A percentile compares a stretch with the other conserved stretches of the same genome.
Conservation (phyloP, 225 moss, liverwort and hornwort genomes). For the Asterella californica region DNA sequence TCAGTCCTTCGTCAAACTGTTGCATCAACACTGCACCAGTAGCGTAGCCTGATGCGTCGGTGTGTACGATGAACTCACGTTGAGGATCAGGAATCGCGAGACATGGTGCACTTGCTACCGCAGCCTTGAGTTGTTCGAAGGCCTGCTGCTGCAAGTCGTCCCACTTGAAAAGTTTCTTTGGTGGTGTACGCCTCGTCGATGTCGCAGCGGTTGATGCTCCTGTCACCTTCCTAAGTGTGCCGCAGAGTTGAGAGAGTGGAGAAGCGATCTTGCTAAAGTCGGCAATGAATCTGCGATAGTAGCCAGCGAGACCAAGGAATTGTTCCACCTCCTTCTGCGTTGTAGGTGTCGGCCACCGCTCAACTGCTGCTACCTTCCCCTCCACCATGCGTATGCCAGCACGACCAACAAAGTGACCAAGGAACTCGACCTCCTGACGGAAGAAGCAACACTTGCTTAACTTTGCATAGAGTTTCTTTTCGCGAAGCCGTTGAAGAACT, state of each 20-base stretch:
- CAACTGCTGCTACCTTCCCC: too few relatives aligned
- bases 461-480: too few relatives aligned
- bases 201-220: too few relatives aligned
- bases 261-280: background rate
- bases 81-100: background rate
- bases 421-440: too few relatives aligned
- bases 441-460: too few relatives aligned
- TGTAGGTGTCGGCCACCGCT: too few relatives aligned
- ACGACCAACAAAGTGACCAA: too few relatives aligned
- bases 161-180: background rate
- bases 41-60: background rate
- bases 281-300: constrained; percentile 7
- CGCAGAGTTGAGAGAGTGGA: too few relatives aligned
- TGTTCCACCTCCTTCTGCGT: too few relatives aligned
- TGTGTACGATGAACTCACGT: background rate
- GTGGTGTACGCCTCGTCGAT: background rate
- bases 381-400: too few relatives aligned
- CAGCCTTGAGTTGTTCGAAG: background rate
- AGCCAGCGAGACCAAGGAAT: constrained; percentile 9
- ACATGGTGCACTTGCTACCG: background rate
- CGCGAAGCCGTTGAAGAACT: too few relatives aligned
- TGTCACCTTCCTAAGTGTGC: too few relatives aligned
- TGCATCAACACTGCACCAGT: constrained; percentile 11
- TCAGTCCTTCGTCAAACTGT: constrained; percentile 3
- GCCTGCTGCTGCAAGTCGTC: background rate